Evolutionary conservation across 495 filamentous ascomycete species (phyloP), one percentile per base, ranked within the genome.

Genomic region (Podospora anserina): DNA sequence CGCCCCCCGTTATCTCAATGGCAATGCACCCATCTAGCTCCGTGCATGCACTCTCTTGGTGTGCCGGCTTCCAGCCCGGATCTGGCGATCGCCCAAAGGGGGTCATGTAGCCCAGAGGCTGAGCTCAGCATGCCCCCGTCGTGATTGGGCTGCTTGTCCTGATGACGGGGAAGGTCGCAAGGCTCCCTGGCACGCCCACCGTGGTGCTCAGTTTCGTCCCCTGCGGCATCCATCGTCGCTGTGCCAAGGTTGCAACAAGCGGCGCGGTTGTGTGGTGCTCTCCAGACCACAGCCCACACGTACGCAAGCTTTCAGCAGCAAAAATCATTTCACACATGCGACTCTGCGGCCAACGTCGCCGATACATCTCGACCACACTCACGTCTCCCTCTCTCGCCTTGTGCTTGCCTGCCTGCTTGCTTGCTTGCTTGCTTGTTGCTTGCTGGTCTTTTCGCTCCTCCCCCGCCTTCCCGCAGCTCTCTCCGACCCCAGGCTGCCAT

Each of bases 51-150:
- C 13, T 16, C 28, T 63, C 61, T 49, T 63, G 61, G 28, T 32
- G 54, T 49, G 23, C 55, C 53, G 28, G 62, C 57, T 32, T 66
- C 64, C 32, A 69, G 63, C 61, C 67, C 63, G 65, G 65, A 70
- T 71, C 72, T 65, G 69, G 69, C 64, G 69, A 71, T 71, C 69
- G 68, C 57, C 63, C 70, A 61, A 61, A 68, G 67, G 59, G 68
- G 56, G 30, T 66, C 67, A 66, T 72, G 68, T 63, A 54, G 67
- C 64, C 68, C 15, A 39, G 66, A 56, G 67, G 64, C 68, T 65
- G 68, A 74, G 72, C 68, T 11, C 34, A 59, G 66, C 49, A 19
- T 34, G 15, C 5, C 49, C 20, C 6, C 13, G 16, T 27, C 44
- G 34, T 68, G 67, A 71, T 74, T 74, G 72, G 72, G 9, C 20